Evolutionary conservation across 2,329 filamentous ascomycete genomes (phyloP), one percentile per base, ranked within the genome.

Genomic region (Fusarium pilosicola): DNA sequence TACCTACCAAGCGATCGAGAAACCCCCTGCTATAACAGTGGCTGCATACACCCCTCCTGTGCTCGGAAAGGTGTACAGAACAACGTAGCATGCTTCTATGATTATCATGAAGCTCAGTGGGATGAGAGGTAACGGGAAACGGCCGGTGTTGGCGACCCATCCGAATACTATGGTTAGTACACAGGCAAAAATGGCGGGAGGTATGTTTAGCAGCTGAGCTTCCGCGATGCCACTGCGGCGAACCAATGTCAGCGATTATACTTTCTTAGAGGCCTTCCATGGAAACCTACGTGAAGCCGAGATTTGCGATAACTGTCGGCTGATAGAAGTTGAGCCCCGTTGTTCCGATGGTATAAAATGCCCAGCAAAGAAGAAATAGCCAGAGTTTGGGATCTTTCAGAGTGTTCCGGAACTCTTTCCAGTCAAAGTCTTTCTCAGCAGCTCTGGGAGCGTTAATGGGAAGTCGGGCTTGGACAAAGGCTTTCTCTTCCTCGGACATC

Each of bases 251-350:
- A 55, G 51, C 26, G 0, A 28, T 38, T 17, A 38, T 11, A 38
- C 2, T 18, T 18, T 38, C 0, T 38, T 18, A 0, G 36, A 15
- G 7, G 1, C 4, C 0, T 22, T 5, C 8, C 4, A 0, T 3
- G 3, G 18, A 12, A 7, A 38, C 49, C 22, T 54, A 54, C 49
- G 51, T 55, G 14, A 55, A 55, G 2, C 51, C 51, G 20, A 55
- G 14, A 4, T 55, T 55, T 1, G 51, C 51, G 28, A 55, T 41
- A 4, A 55, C 51, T 6, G 51, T 55, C 6, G 51, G 51, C 15
- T 55, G 51, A 14, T 55, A 55, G 39, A 55, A 55, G 34, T n/a
- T 55, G 0, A 55, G 51, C 1, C 51, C 51, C 3, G 51, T 55
- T 11, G 51, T 55, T 6, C 51, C 51, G 5, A 55, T 55, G 14